A percentile compares a stretch with the other conserved stretches of the same genome.
Conservation (phyloP, 1,284 basidiomycete species). For the Sporisorium scitamineum region DNA sequence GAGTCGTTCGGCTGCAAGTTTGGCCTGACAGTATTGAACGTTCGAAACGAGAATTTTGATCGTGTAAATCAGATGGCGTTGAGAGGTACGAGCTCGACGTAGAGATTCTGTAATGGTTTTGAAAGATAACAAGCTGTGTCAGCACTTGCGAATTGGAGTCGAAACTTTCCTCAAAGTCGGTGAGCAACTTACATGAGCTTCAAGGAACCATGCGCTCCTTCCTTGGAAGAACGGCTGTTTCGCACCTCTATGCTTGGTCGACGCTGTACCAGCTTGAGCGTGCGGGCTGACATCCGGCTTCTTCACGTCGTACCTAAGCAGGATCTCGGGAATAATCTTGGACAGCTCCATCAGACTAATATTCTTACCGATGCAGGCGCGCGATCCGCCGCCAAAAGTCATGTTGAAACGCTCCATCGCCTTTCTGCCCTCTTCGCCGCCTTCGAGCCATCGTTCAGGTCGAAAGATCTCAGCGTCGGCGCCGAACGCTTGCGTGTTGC, state of each 20-base stretch:
- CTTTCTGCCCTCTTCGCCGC: slow-evolving; percentile 45
- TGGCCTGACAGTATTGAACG: not conserved
- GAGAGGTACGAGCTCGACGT: slow-evolving; percentile 40
- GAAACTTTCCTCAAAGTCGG: no score
- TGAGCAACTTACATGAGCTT: slow-evolving; percentile 38
- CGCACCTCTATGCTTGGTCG: not conserved
- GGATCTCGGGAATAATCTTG: slow-evolving; percentile 59
- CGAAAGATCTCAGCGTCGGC: slow-evolving; percentile 52
- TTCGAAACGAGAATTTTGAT: not conserved
- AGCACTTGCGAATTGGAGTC: not conserved
- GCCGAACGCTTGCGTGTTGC: slow-evolving; percentile 55
- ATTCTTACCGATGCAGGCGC: slow-evolving; percentile 62
- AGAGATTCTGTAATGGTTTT: slow-evolving; percentile 21
- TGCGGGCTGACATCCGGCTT: slow-evolving; percentile 21
- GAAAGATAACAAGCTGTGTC: not conserved
- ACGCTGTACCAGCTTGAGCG: not conserved
- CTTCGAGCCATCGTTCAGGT: slow-evolving; percentile 64
- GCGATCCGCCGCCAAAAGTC: slow-evolving; percentile 56
- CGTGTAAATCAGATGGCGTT: slow-evolving; percentile 9
- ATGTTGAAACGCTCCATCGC: slow-evolving; percentile 49
- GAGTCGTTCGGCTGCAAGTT: not conserved
- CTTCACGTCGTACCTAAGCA: slow-evolving; percentile 52
- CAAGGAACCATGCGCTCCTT: slow-evolving; percentile 45
- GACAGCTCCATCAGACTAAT: slow-evolving; percentile 64
- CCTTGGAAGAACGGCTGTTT: slow-evolving; percentile 36